phyloP scores from a whole-genome alignment of 352 stramenopile species.

The Globisporangium ultimum region DNA sequence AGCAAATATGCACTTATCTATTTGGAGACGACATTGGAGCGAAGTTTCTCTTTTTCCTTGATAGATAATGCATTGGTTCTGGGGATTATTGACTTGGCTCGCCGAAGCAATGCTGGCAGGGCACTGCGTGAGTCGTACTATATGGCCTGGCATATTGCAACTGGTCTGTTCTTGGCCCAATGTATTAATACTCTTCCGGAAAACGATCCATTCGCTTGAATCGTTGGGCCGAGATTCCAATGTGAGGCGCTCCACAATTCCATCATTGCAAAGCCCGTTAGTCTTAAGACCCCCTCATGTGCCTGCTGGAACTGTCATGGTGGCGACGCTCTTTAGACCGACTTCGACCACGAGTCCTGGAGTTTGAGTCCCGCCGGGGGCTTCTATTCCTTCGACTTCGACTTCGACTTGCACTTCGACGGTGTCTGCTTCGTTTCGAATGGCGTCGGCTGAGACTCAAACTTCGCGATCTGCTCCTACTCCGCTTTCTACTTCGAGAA shows the following conservation, averaged over 20 bases:
- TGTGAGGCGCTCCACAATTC: not conserved
- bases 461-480: conserved; percentile 4
- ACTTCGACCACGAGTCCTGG: conserved; percentile 8
- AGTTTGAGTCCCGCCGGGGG: not conserved
- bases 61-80: too few species aligned
- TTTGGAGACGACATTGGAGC: not conserved
- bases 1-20: not conserved
- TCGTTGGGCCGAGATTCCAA: not conserved
- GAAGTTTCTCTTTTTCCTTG: conserved; percentile 6
- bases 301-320: conserved; percentile 1
- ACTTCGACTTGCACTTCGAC: not conserved
- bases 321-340: not conserved
- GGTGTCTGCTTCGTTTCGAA: not conserved
- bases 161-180: not conserved
- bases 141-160: too few species aligned
- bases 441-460: not conserved
- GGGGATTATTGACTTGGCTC: too few species aligned
- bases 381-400: conserved; percentile 1
- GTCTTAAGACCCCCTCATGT: not conserved
- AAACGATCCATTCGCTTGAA: conserved; percentile 4
- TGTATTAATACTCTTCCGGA: conserved; percentile 12
- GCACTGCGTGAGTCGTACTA: too few species aligned
- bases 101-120: too few species aligned
- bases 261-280: too few species aligned
- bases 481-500: not conserved